These are phyloP conservation scores for Larix kaempferi DNA, from an alignment of 75 land plant genomes.

Conservation along the genomic window DNA sequence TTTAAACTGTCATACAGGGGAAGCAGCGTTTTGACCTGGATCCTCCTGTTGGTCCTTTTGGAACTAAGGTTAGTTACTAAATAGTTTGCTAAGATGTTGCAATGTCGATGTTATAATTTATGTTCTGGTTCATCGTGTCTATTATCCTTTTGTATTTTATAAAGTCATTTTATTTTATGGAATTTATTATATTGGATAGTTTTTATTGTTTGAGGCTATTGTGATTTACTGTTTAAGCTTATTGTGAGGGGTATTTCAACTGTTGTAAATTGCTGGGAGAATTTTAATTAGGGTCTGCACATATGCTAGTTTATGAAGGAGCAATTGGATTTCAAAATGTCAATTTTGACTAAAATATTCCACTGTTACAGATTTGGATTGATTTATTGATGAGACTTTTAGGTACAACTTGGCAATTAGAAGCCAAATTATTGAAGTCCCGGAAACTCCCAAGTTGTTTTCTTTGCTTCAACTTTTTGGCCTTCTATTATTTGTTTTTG, in stretches of 20 bases:
- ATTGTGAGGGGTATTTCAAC: not conserved
- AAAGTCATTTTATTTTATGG: not conserved
- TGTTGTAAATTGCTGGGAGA: not conserved
- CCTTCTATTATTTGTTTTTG: no score
- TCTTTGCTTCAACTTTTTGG: no score
- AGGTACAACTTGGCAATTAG: no score
- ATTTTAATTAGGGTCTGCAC: not conserved
- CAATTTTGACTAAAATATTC: not conserved
- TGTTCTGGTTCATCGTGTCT: not conserved
- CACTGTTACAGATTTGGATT: no score
- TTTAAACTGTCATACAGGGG: constrained; percentile 29
- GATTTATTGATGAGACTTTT: no score
- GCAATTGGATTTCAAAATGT: not conserved
- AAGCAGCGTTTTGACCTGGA: constrained; percentile 33
- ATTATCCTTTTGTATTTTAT: not conserved
- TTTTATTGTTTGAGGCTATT: not conserved
- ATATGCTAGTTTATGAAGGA: not conserved
- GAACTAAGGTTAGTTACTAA: constrained; percentile 46
- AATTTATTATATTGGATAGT: not conserved
- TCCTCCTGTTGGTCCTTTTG: constrained; percentile 50
- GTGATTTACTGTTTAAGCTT: not conserved
- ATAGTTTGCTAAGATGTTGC: not conserved
- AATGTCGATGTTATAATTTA: not conserved
- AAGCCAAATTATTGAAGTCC: no score
- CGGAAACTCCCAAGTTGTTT: no score